phyloP scores from a whole-genome alignment of 2,329 filamentous ascomycete species.

The Trichoderma sp. region DNA sequence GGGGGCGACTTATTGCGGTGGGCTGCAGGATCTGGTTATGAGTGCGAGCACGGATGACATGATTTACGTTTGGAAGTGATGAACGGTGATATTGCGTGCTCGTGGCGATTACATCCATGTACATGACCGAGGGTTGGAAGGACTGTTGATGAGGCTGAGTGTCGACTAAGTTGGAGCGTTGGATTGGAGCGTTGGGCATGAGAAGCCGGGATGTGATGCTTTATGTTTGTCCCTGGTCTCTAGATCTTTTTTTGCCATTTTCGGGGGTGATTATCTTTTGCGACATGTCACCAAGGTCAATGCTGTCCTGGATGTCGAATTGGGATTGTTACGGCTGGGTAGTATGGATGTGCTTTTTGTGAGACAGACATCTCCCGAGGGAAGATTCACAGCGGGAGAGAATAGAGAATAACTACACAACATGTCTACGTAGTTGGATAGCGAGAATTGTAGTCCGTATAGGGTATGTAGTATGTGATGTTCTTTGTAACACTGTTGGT shows the following conservation, averaged over 20 bases:
- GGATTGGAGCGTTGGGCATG: neutral
- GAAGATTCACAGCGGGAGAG: neutral
- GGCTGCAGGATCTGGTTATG: neutral
- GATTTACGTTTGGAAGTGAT: neutral
- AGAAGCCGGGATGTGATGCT: neutral
- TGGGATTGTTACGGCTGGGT: neutral
- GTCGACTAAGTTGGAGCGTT: neutral
- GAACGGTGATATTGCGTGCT: neutral
- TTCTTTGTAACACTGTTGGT: neutral
- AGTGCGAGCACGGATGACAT: neutral
- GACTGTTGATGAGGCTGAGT: neutral
- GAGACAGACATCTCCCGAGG: neutral
- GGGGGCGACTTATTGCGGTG: neutral
- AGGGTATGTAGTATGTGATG: neutral
- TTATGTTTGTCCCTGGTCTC: conserved; percentile 15
- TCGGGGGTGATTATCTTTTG: conserved; percentile 34
- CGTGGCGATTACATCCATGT: neutral
- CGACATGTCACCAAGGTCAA: conserved; percentile 49
- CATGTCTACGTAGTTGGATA: neutral
- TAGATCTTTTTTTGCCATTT: conserved; percentile 32
- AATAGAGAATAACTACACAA: neutral
- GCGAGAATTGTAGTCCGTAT: neutral
- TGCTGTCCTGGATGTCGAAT: conserved; percentile 49
- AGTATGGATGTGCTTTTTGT: neutral
- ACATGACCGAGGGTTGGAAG: neutral